Conservation (phyloP, 2,329 filamentous ascomycete genomes). For the Fonsecaea pugnacius region DNA sequence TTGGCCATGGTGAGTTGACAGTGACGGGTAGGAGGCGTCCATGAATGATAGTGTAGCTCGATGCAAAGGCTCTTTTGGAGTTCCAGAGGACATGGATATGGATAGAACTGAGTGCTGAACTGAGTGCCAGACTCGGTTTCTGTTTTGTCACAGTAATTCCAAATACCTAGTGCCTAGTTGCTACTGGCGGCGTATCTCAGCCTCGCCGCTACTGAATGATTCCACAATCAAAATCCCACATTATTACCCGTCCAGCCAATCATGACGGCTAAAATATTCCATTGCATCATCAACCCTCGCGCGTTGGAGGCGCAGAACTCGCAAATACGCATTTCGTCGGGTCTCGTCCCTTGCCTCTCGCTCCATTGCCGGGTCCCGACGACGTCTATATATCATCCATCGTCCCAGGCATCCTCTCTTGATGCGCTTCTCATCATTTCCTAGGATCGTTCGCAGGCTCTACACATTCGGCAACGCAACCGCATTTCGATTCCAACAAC, state of each 20-base stretch:
- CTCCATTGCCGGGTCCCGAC: not conserved
- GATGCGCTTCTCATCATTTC: conserved; percentile 57
- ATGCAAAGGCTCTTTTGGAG: not conserved
- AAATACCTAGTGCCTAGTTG: conserved; percentile 4
- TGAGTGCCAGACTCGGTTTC: not conserved
- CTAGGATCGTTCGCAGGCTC: conserved; percentile 54
- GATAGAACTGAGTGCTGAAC: not conserved
- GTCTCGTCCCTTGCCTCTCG: not conserved
- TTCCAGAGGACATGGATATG: not conserved
- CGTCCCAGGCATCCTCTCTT: conserved; percentile 5
- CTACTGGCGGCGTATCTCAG: conserved; percentile 2
- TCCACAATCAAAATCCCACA: conserved; percentile 17
- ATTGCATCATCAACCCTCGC: conserved; percentile 20
- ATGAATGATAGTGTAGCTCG: conserved; percentile 4
- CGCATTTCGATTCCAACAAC: conserved; percentile 20
- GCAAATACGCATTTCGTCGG: conserved; percentile 14
- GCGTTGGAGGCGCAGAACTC: conserved; percentile 12
- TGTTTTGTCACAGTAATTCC: not conserved
- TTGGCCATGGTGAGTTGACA: conserved; percentile 70
- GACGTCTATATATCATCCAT: conserved; percentile 15
- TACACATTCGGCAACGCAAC: conserved; percentile 55
- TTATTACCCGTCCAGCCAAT: not conserved
- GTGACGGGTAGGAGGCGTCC: conserved; percentile 62
- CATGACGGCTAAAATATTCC: not conserved
- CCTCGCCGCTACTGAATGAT: conserved; percentile 19